Evolutionary conservation across 2,329 filamentous ascomycete genomes (phyloP).

Genomic region (Neospermospora avenae): DNA sequence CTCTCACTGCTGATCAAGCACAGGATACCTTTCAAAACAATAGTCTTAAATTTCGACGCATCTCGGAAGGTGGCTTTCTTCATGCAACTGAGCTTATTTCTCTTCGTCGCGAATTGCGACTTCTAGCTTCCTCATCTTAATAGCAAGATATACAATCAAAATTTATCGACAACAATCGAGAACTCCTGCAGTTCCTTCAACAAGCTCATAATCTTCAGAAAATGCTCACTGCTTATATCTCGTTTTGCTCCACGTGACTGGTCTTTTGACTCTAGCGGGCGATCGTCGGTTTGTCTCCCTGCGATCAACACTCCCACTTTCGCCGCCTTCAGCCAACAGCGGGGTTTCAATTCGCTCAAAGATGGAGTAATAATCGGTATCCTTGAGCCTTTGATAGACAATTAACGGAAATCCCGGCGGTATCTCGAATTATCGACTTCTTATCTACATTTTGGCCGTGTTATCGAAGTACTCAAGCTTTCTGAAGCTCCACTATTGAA

Average conservation of each 20-base stretch:
- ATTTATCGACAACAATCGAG: no score
- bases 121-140: no score
- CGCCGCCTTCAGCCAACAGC: not conserved
- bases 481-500: not conserved
- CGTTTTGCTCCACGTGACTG: not conserved
- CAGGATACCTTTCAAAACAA: no score
- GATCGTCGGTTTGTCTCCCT: not conserved
- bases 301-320: not conserved
- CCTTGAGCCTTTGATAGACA: not conserved
- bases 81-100: no score
- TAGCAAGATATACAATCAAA: no score
- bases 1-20: no score
- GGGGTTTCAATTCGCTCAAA: not conserved
- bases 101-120: no score
- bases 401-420: not conserved
- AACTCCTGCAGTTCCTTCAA: no score
- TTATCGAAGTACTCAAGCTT: not conserved
- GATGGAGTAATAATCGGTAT: not conserved
- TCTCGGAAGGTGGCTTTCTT: no score
- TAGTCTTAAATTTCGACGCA: no score
- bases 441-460: constrained; percentile 6
- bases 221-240: not conserved
- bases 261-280: not conserved
- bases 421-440: not conserved
- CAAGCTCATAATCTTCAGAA: no score